These are phyloP conservation scores for Prosopis cineraria DNA, from an alignment of 306 rosid species.

Conservation along the genomic window DNA sequence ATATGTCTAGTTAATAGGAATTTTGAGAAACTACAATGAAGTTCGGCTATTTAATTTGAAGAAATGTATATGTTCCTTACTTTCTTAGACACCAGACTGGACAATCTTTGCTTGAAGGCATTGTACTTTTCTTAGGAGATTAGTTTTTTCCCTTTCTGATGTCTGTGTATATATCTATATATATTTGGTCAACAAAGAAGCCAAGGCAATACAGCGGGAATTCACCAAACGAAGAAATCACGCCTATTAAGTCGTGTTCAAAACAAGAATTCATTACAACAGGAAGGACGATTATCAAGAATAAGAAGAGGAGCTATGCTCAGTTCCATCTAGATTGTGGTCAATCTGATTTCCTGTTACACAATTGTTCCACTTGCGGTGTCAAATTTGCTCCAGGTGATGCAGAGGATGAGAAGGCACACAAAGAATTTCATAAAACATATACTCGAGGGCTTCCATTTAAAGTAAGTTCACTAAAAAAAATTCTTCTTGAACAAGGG, in stretches of 20 bases:
- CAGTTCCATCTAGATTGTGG: constrained; percentile 81
- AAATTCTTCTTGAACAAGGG: background rate
- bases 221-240: background rate
- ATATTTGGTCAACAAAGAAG: constrained; percentile 12
- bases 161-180: background rate
- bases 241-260: background rate
- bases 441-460: constrained; percentile 65
- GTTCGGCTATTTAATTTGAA: background rate
- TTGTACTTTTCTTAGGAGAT: background rate
- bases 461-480: constrained; percentile 41
- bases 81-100: background rate
- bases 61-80: background rate
- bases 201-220: background rate
- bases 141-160: background rate
- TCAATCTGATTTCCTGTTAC: constrained; percentile 73
- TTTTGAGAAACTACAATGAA: background rate
- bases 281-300: constrained; percentile 50
- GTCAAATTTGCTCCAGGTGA: constrained; percentile 70
- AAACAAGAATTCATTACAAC: constrained; percentile 7
- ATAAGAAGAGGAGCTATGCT: constrained; percentile 85
- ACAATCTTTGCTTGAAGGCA: background rate
- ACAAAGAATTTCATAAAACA: constrained; percentile 66
- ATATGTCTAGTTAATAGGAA: constrained; percentile 11
- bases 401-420: constrained; percentile 65
- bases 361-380: constrained; percentile 62